Conservation (phyloP, 345 rosid species). For the Citrus trifoliata region DNA sequence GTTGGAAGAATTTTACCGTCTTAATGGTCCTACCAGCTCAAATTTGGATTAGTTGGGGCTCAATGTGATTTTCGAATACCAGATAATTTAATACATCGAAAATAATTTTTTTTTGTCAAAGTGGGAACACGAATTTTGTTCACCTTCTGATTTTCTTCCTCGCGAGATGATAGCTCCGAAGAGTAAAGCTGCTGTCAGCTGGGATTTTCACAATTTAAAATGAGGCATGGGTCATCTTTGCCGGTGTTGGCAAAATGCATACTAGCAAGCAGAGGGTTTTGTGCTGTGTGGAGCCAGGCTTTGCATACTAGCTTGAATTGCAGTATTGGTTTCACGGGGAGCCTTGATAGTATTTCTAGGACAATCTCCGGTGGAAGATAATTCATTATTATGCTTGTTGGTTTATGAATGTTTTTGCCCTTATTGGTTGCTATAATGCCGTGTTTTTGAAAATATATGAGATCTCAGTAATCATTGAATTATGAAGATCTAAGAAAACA, state of each 20-base stretch:
- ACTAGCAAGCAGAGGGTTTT: constrained; percentile 23
- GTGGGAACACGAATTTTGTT: constrained; percentile 27
- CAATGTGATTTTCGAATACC: too few species aligned
- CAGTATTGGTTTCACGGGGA: constrained; percentile 32
- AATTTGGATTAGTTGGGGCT: too few species aligned
- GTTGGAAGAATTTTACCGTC: too few species aligned
- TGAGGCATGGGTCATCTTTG: constrained; percentile 30
- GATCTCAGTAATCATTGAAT: background rate
- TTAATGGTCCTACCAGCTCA: too few species aligned
- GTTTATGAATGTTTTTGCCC: background rate
- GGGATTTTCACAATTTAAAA: constrained; percentile 41
- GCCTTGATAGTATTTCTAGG: constrained; percentile 30
- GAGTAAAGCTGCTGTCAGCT: constrained; percentile 36
- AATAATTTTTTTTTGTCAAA: constrained; percentile 23
- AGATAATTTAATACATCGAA: too few species aligned
- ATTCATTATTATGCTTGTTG: constrained; percentile 18
- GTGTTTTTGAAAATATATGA: background rate
- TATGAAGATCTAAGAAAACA: too few species aligned
- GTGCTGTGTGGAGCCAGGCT: constrained; percentile 31
- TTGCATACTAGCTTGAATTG: constrained; percentile 38
- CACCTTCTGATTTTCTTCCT: constrained; percentile 6
- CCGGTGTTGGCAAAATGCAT: constrained; percentile 6
- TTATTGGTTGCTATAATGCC: background rate
- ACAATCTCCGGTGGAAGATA: constrained; percentile 27
- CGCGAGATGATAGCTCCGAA: constrained; percentile 24